Evolutionary conservation across 2,329 filamentous ascomycete genomes (phyloP).

Genomic region (Botrytis medusae): DNA sequence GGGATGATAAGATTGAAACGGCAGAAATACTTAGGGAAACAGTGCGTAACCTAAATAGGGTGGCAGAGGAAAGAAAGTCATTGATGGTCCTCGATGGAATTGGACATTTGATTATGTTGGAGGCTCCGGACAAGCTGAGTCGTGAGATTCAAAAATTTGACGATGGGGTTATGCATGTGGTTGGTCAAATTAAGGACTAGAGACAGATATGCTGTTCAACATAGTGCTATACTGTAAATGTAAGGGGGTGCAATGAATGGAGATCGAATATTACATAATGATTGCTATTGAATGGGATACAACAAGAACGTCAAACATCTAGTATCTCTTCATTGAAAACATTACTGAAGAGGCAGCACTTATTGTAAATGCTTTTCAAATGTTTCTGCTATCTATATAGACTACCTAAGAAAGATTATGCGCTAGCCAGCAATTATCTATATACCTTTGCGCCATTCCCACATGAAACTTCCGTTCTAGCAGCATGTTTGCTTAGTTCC

Average conservation of each 20-base stretch:
- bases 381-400: background rate
- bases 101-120: conserved; percentile 29
- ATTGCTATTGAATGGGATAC: background rate
- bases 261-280: background rate
- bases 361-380: background rate
- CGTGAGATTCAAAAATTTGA: conserved; percentile 6
- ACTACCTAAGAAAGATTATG: background rate
- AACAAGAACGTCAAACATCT: background rate
- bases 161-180: background rate
- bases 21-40: conserved; percentile 39
- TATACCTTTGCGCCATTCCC: background rate
- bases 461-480: background rate
- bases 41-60: conserved; percentile 24
- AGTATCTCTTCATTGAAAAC: background rate
- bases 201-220: background rate
- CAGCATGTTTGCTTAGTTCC: background rate
- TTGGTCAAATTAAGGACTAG: no score
- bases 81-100: conserved; percentile 27
- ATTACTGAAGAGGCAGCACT: no score
- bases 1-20: conserved; percentile 40
- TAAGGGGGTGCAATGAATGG: background rate
- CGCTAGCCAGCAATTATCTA: background rate
- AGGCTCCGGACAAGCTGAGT: conserved; percentile 23
- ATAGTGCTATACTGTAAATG: background rate
- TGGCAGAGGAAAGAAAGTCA: conserved; percentile 13